A percentile compares a stretch with the other conserved stretches of the same genome.
Evolutionary conservation across 2,329 filamentous ascomycete genomes (phyloP).

Genomic region (Colletotrichum noveboracense): DNA sequence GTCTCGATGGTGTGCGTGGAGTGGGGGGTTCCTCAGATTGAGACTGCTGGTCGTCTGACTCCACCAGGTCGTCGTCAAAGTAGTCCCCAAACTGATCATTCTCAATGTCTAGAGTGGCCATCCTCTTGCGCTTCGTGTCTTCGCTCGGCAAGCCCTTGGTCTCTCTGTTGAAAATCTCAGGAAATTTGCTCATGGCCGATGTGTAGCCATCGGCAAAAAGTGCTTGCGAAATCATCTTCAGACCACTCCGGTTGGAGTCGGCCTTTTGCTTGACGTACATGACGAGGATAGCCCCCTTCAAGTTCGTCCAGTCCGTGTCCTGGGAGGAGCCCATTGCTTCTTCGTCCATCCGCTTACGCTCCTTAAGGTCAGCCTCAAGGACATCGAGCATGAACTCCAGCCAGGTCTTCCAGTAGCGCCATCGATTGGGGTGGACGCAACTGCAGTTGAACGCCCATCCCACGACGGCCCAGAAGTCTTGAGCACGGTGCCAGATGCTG

Average conservation of each 20-base stretch:
- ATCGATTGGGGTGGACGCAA: slow-evolving; percentile 71
- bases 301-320: slow-evolving; percentile 25
- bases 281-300: slow-evolving; percentile 61
- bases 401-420: slow-evolving; percentile 84
- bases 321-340: slow-evolving; percentile 27
- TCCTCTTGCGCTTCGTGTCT: slow-evolving; percentile 55
- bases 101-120: slow-evolving; percentile 57
- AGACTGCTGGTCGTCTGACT: slow-evolving; percentile 46
- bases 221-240: slow-evolving; percentile 66
- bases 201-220: slow-evolving; percentile 69
- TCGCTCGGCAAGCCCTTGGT: slow-evolving; percentile 48
- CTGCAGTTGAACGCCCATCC: slow-evolving; percentile 95
- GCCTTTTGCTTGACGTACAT: slow-evolving; percentile 58
- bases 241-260: slow-evolving; percentile 47
- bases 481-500: slow-evolving; percentile 76
- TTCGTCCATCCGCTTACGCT: slow-evolving; percentile 56
- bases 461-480: slow-evolving; percentile 87
- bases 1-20: slow-evolving; percentile 17
- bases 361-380: slow-evolving; percentile 73
- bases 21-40: slow-evolving; percentile 39
- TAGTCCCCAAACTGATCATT: slow-evolving; percentile 67
- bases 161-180: slow-evolving; percentile 73
- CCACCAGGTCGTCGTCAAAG: slow-evolving; percentile 47
- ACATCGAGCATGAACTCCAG: slow-evolving; percentile 80
- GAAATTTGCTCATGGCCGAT: slow-evolving; percentile 60